Percentiles rank a stretch among this genome's conserved stretches.
Evolutionary conservation across 768 basidiomycete species (phyloP).

Genomic region (Kwoniella sp.): DNA sequence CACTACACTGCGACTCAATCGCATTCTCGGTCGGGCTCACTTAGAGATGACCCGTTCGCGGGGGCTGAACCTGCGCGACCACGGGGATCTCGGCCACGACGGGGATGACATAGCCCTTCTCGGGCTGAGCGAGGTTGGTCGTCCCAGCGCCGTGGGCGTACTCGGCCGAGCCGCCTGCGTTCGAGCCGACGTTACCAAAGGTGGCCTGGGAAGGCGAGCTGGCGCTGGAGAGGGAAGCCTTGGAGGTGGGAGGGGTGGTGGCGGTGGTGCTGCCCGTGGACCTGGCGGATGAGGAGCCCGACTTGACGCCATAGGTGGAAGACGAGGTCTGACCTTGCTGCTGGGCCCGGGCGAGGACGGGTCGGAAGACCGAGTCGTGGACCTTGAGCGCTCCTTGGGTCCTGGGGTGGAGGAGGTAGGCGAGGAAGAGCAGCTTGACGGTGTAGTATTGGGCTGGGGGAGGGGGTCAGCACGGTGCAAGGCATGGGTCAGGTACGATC

Average conservation of each 20-base stretch:
- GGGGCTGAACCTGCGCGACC: too few species aligned
- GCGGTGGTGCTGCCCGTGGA: background rate
- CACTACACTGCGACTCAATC: too few species aligned
- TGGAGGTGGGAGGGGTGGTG: slow-evolving; percentile 12
- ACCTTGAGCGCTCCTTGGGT: slow-evolving; percentile 36
- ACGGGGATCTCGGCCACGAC: too few species aligned
- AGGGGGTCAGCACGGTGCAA: background rate
- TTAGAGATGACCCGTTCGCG: too few species aligned
- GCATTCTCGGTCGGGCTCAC: too few species aligned
- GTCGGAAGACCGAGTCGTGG: slow-evolving; percentile 25
- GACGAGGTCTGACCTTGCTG: background rate
- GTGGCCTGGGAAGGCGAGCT: slow-evolving; percentile 1
- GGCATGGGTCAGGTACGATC: too few species aligned
- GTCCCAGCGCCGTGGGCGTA: too few species aligned
- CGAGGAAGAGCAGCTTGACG: slow-evolving; percentile 43
- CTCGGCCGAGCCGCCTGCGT: background rate
- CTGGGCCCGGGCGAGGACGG: slow-evolving; percentile 11
- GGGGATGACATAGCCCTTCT: too few species aligned
- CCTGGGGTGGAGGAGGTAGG: slow-evolving; percentile 40
- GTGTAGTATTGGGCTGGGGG: slow-evolving; percentile 44
- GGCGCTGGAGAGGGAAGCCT: slow-evolving; percentile 6
- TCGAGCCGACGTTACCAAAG: slow-evolving; percentile 2
- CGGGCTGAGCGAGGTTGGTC: too few species aligned
- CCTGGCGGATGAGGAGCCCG: background rate
- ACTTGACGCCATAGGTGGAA: background rate